Evolutionary conservation across 768 basidiomycete species (phyloP).

Genomic region (Pleurotus pulmonarius): DNA sequence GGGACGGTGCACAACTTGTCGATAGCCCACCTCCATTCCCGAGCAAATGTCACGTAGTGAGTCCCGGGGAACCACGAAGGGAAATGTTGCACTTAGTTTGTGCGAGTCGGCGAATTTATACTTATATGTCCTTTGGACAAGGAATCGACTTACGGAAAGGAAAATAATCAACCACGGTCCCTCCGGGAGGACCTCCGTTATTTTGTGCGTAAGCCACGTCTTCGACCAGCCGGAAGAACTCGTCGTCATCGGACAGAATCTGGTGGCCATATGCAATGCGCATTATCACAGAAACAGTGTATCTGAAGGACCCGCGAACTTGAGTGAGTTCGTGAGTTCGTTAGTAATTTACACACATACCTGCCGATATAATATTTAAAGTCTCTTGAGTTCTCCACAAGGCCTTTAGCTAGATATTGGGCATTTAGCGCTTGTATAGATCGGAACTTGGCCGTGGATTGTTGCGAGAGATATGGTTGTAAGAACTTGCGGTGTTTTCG

Average conservation of each 20-base stretch:
- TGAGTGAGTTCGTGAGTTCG: no score
- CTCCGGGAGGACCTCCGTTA: slow-evolving; percentile 8
- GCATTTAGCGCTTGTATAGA: slow-evolving; percentile 41
- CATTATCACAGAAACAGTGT: slow-evolving; percentile 10
- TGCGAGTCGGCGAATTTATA: no score
- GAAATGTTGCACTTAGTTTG: slow-evolving; percentile 17
- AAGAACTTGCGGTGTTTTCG: slow-evolving; percentile 51
- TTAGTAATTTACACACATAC: neutral
- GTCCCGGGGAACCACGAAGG: slow-evolving; percentile 36
- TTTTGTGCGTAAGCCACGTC: slow-evolving; percentile 9
- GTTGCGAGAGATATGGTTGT: slow-evolving; percentile 42
- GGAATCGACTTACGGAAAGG: slow-evolving; percentile 5
- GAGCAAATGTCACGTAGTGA: slow-evolving; percentile 35
- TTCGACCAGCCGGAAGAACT: slow-evolving; percentile 15
- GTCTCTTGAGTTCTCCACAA: neutral
- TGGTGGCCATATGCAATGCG: slow-evolving; percentile 19
- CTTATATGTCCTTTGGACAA: no score
- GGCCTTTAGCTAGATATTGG: slow-evolving; percentile 22
- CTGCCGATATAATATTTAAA: neutral
- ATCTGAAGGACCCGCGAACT: neutral
- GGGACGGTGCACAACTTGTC: slow-evolving; percentile 33
- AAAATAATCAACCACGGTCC: slow-evolving; percentile 11
- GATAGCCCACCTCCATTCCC: slow-evolving; percentile 23
- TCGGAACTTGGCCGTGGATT: slow-evolving; percentile 29
- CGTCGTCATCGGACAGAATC: slow-evolving; percentile 16